A percentile compares a stretch with the other conserved stretches of the same genome.
Evolutionary conservation across 108 stramenopile genomes (phyloP).

Genomic region (Cyclotella baltica): DNA sequence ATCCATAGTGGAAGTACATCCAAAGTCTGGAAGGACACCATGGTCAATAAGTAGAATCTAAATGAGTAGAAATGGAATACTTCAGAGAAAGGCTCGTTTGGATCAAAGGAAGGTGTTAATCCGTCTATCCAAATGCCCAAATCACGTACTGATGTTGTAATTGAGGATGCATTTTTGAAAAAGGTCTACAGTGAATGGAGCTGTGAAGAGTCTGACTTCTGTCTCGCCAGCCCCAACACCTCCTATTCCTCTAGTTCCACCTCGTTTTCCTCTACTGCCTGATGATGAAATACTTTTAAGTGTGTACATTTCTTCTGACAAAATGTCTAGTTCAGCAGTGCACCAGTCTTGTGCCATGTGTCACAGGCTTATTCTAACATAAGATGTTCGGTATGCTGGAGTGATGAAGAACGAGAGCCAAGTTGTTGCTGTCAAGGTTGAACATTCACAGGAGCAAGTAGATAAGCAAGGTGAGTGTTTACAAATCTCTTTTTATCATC

Average conservation of each 20-base stretch:
- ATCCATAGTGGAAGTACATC: no score
- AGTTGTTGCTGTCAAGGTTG: slow-evolving; percentile 40
- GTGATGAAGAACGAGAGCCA: no score
- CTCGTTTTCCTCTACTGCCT: slow-evolving; percentile 61
- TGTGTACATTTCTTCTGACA: slow-evolving; percentile 64
- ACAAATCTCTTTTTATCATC: no score
- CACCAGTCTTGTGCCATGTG: slow-evolving; percentile 35
- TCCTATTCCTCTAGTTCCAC: slow-evolving; percentile 19
- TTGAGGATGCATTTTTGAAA: slow-evolving; percentile 36
- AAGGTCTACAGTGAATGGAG: slow-evolving; percentile 9
- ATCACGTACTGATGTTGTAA: slow-evolving; percentile 38
- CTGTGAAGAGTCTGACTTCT: slow-evolving; percentile 8
- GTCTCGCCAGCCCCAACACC: neutral
- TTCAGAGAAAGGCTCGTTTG: no score
- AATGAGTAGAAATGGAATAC: no score
- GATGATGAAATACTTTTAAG: slow-evolving; percentile 58
- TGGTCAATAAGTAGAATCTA: no score
- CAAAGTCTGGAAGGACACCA: no score
- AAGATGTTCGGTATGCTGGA: slow-evolving; percentile 74
- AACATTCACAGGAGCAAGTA: slow-evolving; percentile 43
- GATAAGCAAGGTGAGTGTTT: slow-evolving; percentile 25
- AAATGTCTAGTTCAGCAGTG: slow-evolving; percentile 40
- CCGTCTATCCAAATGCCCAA: slow-evolving; percentile 21
- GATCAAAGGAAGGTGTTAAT: no score
- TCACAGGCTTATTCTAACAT: slow-evolving; percentile 11